Evolutionary conservation across 78 protist genomes (phyloP), one percentile per base, ranked within the genome.

Genomic region (Pelomyxa schiedti): DNA sequence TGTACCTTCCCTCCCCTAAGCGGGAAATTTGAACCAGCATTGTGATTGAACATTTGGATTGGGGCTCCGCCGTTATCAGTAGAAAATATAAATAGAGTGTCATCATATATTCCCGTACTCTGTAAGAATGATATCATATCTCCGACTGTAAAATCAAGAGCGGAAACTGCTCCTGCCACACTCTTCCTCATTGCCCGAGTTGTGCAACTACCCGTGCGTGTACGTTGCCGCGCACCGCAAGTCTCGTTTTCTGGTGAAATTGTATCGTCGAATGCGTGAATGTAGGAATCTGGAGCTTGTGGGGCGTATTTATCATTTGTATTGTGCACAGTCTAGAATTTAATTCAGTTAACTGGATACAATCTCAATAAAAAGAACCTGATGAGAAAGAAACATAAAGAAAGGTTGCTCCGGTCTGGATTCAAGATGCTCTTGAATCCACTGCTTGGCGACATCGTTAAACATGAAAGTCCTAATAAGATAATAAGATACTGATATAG

Each of bases 271-370:
- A 58, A 72, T 8, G 3, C 3, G 30, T 7, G 38, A 9, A 36
- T 2, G 67, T 69, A 40, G 37, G 26, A 29, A 22, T 69, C 67
- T 4, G 76, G 76, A 24, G 76, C 76, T 7, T 72, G 53, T 30
- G 52, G 76, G 29, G n/a, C n/a, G n/a, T 65, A 41, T 16, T 24
- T 16, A 16, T 47, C 32, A 47, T 47, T 47, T 16, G 58, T 16
- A 16, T 16, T 24, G 76, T 72, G 76, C 47, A 72, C 6, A 4
- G 52, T 72, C 76, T 72, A 64, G 64, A 16, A 72, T 9, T 52
- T 42, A 28, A 72, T n/a, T 6, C 43, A 72, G 47, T n/a, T n/a
- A n/a, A n/a, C n/a, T n/a, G n/a, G n/a, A n/a, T n/a, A n/a, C n/a
- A n/a, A n/a, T n/a, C n/a, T n/a, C n/a, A n/a, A n/a, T n/a, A n/a